Evolutionary conservation across 176 grass and related monocot species (phyloP).

Genomic region (Areca catechu): DNA sequence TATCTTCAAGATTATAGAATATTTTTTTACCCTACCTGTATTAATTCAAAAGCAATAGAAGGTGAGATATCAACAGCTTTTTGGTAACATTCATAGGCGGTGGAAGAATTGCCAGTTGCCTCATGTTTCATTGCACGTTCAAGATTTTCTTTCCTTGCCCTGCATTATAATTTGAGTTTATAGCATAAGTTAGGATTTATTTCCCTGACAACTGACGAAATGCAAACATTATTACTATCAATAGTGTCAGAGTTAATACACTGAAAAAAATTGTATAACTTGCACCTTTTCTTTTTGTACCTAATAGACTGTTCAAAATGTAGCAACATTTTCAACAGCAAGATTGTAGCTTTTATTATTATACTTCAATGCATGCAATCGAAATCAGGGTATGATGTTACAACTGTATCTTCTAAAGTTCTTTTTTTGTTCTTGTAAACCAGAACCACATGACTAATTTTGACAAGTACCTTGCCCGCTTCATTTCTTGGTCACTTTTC

Average conservation of each 20-base stretch:
- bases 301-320: too few relatives aligned
- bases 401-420: too few relatives aligned
- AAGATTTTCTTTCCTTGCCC: conserved; percentile 82
- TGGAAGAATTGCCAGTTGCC: conserved; percentile 70
- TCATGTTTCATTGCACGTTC: conserved; percentile 86
- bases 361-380: too few relatives aligned
- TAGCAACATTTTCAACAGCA: too few relatives aligned
- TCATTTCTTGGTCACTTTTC: conserved; percentile 72
- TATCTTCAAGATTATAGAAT: too few relatives aligned
- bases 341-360: too few relatives aligned
- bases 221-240: too few relatives aligned
- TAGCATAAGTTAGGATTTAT: conserved; percentile 16
- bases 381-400: too few relatives aligned
- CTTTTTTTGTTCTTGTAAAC: background rate
- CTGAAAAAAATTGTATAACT: too few relatives aligned
- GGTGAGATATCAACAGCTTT: conserved; percentile 98
- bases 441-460: background rate
- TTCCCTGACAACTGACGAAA: too few relatives aligned
- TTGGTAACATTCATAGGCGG: conserved; percentile 85
- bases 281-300: too few relatives aligned
- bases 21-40: conserved; percentile 35
- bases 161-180: conserved; percentile 22
- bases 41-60: conserved; percentile 70
- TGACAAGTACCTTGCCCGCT: conserved; percentile 56
- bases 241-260: too few relatives aligned